Conservation (phyloP, 306 rosid species). For the Astragalus glycyphyllos region DNA sequence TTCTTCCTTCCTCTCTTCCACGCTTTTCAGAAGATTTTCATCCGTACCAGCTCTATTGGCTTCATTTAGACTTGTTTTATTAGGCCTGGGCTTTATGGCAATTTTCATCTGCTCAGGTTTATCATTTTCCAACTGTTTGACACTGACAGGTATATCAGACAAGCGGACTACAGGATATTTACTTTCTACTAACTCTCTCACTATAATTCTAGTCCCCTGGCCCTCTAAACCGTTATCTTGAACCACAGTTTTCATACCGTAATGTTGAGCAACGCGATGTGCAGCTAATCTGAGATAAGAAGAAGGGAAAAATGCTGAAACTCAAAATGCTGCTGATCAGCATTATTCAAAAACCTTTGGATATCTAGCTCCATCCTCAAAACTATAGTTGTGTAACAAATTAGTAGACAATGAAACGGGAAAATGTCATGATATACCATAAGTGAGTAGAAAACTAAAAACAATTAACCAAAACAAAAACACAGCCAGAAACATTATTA, state of each 20-base stretch:
- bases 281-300: conserved; percentile 88
- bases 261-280: conserved; percentile 92
- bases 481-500: no score
- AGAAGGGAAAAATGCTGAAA: conserved; percentile 76
- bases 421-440: neutral
- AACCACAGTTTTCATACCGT: conserved; percentile 75
- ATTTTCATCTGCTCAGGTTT: conserved; percentile 57
- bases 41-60: conserved; percentile 52
- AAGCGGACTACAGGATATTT: conserved; percentile 59
- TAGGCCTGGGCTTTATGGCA: conserved; percentile 65
- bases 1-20: conserved; percentile 91
- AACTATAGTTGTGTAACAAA: conserved; percentile 47
- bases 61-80: conserved; percentile 51
- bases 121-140: conserved; percentile 57
- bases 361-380: conserved; percentile 87
- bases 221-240: conserved; percentile 74
- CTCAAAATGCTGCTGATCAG: conserved; percentile 77
- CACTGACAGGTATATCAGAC: conserved; percentile 72
- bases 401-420: neutral
- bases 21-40: conserved; percentile 60
- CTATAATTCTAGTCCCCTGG: conserved; percentile 78
- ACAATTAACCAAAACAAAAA: no score
- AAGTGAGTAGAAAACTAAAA: no score
- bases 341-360: conserved; percentile 67
- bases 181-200: conserved; percentile 66